These are phyloP conservation scores for Talaromyces liani DNA, from an alignment of 495 filamentous ascomycete genomes.

Conservation along the genomic window DNA sequence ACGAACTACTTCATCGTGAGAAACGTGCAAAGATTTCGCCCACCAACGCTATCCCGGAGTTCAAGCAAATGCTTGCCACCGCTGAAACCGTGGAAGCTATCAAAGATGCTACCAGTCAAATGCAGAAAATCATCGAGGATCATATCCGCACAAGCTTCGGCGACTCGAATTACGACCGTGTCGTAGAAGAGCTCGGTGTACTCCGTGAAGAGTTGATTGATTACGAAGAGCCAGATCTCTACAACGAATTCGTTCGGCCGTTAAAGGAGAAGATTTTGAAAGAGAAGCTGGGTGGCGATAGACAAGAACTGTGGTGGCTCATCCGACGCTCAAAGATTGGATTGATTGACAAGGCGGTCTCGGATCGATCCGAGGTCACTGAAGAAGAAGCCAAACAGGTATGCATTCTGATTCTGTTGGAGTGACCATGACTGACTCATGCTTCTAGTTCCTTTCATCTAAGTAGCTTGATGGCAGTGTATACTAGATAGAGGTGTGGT, in stretches of 20 bases:
- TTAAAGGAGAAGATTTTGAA: constrained; percentile 66
- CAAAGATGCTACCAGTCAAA: constrained; percentile 63
- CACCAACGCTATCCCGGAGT: constrained; percentile 82
- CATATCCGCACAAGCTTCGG: constrained; percentile 68
- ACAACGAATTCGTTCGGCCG: constrained; percentile 64
- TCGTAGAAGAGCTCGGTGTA: constrained; percentile 66
- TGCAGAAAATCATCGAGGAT: constrained; percentile 60
- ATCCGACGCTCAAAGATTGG: constrained; percentile 61
- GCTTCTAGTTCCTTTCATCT: not conserved
- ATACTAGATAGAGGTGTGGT: not conserved
- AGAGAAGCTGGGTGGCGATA: constrained; percentile 72
- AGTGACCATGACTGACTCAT: not conserved
- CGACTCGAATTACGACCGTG: constrained; percentile 65
- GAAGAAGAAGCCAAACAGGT: constrained; percentile 63
- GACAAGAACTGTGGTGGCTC: constrained; percentile 76
- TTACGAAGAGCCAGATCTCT: constrained; percentile 67
- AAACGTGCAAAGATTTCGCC: constrained; percentile 60
- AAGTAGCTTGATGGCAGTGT: not conserved
- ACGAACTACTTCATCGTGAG: constrained; percentile 59
- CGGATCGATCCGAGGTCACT: constrained; percentile 54
- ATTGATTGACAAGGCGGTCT: constrained; percentile 57
- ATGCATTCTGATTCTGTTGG: constrained; percentile 7
- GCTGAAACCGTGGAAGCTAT: constrained; percentile 56
- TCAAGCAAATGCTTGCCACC: constrained; percentile 69
- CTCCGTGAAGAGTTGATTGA: constrained; percentile 71